Conservation (phyloP, 192 early-diverging fungal genomes). For the Radiomyces spectabilis region DNA sequence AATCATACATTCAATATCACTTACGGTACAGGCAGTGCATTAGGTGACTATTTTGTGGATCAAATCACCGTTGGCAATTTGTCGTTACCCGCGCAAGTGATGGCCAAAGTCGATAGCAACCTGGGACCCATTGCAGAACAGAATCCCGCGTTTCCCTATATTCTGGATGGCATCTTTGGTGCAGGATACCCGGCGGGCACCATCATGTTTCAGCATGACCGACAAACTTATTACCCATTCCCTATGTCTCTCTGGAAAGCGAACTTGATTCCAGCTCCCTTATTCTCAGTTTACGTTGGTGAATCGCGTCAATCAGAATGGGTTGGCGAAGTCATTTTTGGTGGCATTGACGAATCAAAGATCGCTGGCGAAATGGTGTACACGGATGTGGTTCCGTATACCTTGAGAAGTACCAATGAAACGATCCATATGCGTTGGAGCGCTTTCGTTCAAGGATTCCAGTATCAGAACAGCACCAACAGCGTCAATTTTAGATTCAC, state of each 20-base stretch:
- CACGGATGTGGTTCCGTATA: constrained; percentile 1
- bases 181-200: constrained; percentile 14
- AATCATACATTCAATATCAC: background rate
- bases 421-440: constrained; percentile 4
- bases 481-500: constrained; percentile 1
- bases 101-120: background rate
- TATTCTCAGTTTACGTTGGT: constrained; percentile 8
- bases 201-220: background rate
- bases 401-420: background rate
- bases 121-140: constrained; percentile 13
- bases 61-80: background rate
- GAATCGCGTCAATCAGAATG: background rate
- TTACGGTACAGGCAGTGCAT: constrained; percentile 8
- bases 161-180: constrained; percentile 15
- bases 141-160: background rate
- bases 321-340: constrained; percentile 7
- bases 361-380: background rate
- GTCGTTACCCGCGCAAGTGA: background rate
- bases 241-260: constrained; percentile 5
- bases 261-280: constrained; percentile 1
- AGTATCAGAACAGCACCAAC: constrained; percentile 7
- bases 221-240: background rate
- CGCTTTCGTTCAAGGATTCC: background rate
- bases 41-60: constrained; percentile 12
- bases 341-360: background rate